phyloP scores from a whole-genome alignment of 176 grass and related monocot species.

The Oryza glumipatula region DNA sequence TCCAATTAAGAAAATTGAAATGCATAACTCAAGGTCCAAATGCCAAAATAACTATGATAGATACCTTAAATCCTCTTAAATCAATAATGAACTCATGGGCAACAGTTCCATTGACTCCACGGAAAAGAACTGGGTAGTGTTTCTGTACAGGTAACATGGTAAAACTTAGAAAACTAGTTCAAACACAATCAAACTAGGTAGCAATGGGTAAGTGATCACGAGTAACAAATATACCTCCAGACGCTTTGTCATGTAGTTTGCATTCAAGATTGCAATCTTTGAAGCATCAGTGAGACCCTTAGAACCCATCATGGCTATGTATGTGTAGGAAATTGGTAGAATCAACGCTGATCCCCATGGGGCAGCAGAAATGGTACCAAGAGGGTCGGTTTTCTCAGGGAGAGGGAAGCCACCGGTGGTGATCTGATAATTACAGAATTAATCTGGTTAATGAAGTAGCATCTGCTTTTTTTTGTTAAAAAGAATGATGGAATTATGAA shows the following conservation, averaged over 20 bases:
- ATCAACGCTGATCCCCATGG: constrained; percentile 99
- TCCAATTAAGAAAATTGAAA: constrained; percentile 21
- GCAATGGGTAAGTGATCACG: not conserved
- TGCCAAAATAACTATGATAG: not conserved
- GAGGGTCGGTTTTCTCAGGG: constrained; percentile 78
- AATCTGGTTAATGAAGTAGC: not conserved
- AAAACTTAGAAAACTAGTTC: constrained; percentile 33
- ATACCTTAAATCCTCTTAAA: constrained; percentile 98
- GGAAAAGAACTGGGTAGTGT: constrained; percentile 96
- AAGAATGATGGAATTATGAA: not conserved
- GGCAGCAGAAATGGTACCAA: constrained; percentile 93
- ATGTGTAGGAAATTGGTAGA: constrained; percentile 96
- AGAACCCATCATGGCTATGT: constrained; percentile 99
- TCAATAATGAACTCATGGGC: constrained; percentile 99
- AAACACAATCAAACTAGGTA: constrained; percentile 31
- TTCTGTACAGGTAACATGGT: constrained; percentile 59
- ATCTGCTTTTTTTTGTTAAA: constrained; percentile 31
- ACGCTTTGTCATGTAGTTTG: constrained; percentile 99
- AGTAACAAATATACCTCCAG: constrained; percentile 71
- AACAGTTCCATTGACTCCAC: constrained; percentile 97
- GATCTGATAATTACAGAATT: constrained; percentile 53
- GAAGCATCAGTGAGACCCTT: constrained; percentile 95
- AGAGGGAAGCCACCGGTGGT: constrained; percentile 87
- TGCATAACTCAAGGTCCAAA: not conserved
- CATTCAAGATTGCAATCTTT: constrained; percentile 95